Percentiles rank a stretch among this genome's conserved stretches.
Evolutionary conservation across 768 basidiomycete species (phyloP).

Genomic region (Grammothele lineata): DNA sequence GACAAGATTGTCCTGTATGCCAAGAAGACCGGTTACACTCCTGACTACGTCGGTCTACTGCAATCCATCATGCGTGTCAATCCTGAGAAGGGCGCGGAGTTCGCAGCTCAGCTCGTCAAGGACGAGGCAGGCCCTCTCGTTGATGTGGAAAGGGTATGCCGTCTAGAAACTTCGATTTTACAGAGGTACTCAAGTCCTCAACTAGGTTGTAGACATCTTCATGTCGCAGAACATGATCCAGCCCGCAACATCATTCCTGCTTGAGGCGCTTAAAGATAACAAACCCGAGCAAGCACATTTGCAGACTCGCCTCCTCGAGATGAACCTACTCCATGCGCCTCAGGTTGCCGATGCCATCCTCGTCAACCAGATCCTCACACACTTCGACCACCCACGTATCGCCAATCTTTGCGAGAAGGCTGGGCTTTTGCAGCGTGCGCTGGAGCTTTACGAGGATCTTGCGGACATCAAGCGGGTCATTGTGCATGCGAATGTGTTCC

Average conservation of each 20-base stretch:
- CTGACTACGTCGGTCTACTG: constrained; percentile 87
- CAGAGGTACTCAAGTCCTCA: neutral
- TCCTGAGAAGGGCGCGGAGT: constrained; percentile 97
- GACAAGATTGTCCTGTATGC: constrained; percentile 98
- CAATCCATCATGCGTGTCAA: constrained; percentile 96
- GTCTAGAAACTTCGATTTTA: neutral
- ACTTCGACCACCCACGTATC: constrained; percentile 94
- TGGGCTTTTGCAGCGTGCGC: constrained; percentile 87
- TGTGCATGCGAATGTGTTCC: constrained; percentile 83
- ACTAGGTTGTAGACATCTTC: constrained; percentile 93
- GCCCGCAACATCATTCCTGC: constrained; percentile 94
- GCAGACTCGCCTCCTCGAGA: constrained; percentile 94
- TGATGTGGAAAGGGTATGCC: constrained; percentile 81
- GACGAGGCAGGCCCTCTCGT: constrained; percentile 91
- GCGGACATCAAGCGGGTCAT: constrained; percentile 99
- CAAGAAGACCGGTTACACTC: constrained; percentile 92
- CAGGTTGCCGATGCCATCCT: constrained; percentile 99
- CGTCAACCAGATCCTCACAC: constrained; percentile 96
- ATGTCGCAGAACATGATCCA: constrained; percentile 99
- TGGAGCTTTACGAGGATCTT: constrained; percentile 97
- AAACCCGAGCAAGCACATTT: constrained; percentile 94
- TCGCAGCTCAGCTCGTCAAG: constrained; percentile 91
- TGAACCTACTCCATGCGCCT: constrained; percentile 96
- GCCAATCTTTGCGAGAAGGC: constrained; percentile 99
- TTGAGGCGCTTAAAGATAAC: constrained; percentile 98